Evolutionary conservation across 805 yeast genomes (phyloP).

Genomic region (Lipomyces mesembrius): DNA sequence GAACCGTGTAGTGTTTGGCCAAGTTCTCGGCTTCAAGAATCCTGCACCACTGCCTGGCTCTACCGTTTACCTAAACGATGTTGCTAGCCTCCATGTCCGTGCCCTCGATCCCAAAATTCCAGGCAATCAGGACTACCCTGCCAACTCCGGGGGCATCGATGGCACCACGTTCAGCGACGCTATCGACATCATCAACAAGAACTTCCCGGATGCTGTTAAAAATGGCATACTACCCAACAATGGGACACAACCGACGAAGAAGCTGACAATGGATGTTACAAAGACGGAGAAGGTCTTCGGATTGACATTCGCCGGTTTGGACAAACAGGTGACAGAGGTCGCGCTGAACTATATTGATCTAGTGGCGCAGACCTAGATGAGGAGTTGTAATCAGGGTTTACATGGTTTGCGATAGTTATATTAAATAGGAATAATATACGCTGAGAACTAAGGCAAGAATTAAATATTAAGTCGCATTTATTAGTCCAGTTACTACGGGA

Average conservation of each 20-base stretch:
- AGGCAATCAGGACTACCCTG: conserved; percentile 6
- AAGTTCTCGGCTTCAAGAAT: neutral
- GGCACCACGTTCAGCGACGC: neutral
- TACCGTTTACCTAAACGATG: conserved; percentile 5
- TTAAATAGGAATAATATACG: too few relatives aligned
- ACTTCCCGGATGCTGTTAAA: conserved; percentile 2
- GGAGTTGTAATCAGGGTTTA: too few relatives aligned
- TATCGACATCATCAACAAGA: neutral
- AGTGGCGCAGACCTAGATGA: neutral
- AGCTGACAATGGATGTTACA: neutral
- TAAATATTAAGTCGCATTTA: too few relatives aligned
- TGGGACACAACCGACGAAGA: neutral
- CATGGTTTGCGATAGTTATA: too few relatives aligned
- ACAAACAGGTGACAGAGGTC: conserved; percentile 1
- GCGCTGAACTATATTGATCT: conserved; percentile 5
- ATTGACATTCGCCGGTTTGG: neutral
- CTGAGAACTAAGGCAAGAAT: too few relatives aligned
- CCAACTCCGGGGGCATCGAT: neutral
- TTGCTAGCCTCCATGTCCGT: neutral
- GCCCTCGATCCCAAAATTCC: conserved; percentile 1
- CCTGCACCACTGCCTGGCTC: neutral
- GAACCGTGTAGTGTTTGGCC: neutral
- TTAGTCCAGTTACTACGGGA: too few relatives aligned
- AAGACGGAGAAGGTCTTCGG: conserved; percentile 1
- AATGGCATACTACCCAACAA: neutral